Evolutionary conservation across 331 rosid species (phyloP), one percentile per base, ranked within the genome.

Genomic region (Telfairia occidentalis): DNA sequence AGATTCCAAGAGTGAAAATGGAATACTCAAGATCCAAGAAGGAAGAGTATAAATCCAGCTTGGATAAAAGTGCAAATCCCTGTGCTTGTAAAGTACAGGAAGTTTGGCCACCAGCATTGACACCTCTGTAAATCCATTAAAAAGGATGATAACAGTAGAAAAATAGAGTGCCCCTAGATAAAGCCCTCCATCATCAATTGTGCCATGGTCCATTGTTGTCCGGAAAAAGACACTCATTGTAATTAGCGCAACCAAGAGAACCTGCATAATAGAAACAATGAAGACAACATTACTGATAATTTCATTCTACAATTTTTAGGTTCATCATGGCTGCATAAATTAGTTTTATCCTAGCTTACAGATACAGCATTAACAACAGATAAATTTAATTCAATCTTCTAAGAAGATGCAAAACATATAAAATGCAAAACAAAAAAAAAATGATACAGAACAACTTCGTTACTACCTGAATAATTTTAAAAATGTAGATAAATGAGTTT

Each of bases 181-280:
- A 59, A 95, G n/a, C 76, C 90, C 90, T 72, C 93, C 99, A 32
- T 86, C 99, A 57, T 92, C 91, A 82, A 92, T 78, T 79, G 97
- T 89, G 83, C 90, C 65, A 69, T 81, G 97, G 82, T 87, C 86
- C 97, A 95, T 86, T 57, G 89, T 95, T 77, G 93, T 84, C 79
- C 99, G 99, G 85, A 92, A 91, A 82, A 95, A 95, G 60, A 95
- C 99, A 79, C 91, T 95, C 99, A 92, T 95, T 78, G 99, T 95
- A 80, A 95, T 83, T 79, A 92, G 69, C 66, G 97, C 90, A 87
- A 95, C 97, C 67, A 95, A 82, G 77, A 95, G 67, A 74, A 92
- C 95, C 99, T 95, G 97, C 74, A 81, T 72, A 82, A 82, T 71
- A 80, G 78, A 79, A 77, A 83, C 77, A 45, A 78, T 88, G 78